phyloP scores from a whole-genome alignment of 805 yeast species.

The Wickerhamiella lipophila region DNA sequence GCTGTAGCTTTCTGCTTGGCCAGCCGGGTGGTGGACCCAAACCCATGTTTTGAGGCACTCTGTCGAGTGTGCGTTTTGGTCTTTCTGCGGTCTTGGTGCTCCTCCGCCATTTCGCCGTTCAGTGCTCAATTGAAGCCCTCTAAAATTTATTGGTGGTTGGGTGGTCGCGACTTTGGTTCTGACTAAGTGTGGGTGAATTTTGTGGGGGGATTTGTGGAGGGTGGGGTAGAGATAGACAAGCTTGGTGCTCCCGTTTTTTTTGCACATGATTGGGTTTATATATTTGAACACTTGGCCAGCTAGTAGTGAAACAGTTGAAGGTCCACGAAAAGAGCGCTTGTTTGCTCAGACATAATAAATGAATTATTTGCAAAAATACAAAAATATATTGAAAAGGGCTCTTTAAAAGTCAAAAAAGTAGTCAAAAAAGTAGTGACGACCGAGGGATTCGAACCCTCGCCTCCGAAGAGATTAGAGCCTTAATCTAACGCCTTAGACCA shows the following conservation, averaged over 20 bases:
- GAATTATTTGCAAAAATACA: too few relatives aligned
- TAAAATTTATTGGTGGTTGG: neutral
- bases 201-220: neutral
- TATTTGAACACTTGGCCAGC: too few relatives aligned
- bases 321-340: too few relatives aligned
- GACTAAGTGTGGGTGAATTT: neutral
- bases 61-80: constrained; percentile 7
- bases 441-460: constrained; percentile 28
- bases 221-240: neutral
- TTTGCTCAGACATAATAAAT: too few relatives aligned
- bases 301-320: too few relatives aligned
- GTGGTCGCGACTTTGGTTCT: neutral
- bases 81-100: neutral
- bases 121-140: neutral
- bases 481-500: constrained; percentile 27
- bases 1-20: neutral
- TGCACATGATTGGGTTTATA: too few relatives aligned
- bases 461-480: constrained; percentile 27
- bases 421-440: constrained; percentile 22
- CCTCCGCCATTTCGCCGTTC: constrained; percentile 6
- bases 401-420: too few relatives aligned
- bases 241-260: too few relatives aligned
- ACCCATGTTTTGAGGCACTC: constrained; percentile 1
- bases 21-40: constrained; percentile 3
- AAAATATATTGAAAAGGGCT: too few relatives aligned